Base-by-base conservation (phyloP, 345 rosid species). In the Adansonia digitata region DNA sequence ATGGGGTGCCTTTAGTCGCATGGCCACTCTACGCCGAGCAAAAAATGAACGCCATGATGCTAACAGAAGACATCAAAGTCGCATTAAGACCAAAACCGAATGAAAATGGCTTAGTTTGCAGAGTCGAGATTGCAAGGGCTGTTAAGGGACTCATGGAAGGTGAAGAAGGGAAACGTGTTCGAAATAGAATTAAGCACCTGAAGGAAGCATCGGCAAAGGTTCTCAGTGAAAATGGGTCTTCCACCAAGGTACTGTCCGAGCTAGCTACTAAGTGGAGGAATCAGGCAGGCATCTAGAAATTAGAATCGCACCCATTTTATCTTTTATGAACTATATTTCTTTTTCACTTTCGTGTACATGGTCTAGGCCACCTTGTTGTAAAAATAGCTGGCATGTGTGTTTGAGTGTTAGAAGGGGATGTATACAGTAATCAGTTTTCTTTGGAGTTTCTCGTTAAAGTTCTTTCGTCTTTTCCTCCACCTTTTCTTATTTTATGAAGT, bases 21-120 rank as follows among this genome's bases (percentile, higher is more conserved):
- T 93, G 99, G 99, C 99, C 99, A 5, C 87, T 93, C 0, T 91
- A 83, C 37, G 99, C 96, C 0, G 98, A 95, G 73, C 99, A 95
- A 43, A 90, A 77, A 78, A 91, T 90, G 94, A 95, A 95, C 17
- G 92, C 98, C 0, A 65, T 78, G 9, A 82, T 86, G 83, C 59
- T 95, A 37, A 60, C 84, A 0, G 86, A 87, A 74, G 96, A 83
- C 27, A 69, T 89, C 0, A 69, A 45, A 39, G 85, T 83, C 15
- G 96, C 91, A 4, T 3, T 95, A 61, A 83, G 87, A 74, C 85
- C 75, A 0, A 84, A 69, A 17, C 69, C 31, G 0, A 76, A 76
- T 3, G 89, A 82, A 5, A 86, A 86, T 62, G 89, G 90, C 11
- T 0, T 85, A 0, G 74, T 90, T 27, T 77, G 66, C 37, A 84